Conservation (phyloP, 2,329 filamentous ascomycete genomes). For the Eutypella sp. region DNA sequence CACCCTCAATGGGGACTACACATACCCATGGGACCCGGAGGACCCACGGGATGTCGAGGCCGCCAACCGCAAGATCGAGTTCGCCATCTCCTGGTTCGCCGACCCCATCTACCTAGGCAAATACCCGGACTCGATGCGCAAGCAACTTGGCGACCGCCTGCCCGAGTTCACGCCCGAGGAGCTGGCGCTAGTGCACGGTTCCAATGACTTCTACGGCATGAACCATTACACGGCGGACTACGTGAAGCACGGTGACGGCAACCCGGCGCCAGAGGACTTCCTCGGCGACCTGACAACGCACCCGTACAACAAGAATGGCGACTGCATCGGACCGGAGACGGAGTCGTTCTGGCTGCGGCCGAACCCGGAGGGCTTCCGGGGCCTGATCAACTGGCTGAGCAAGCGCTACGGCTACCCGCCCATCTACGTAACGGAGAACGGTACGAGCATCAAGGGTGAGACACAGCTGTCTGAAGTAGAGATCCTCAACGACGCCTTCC, state of each 20-base stretch:
- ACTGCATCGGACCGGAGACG: constrained; percentile 74
- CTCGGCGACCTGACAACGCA: constrained; percentile 71
- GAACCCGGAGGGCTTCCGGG: constrained; percentile 69
- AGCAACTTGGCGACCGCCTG: constrained; percentile 73
- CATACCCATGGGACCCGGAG: constrained; percentile 75
- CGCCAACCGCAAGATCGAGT: constrained; percentile 76
- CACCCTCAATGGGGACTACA: constrained; percentile 80
- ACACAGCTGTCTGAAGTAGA: constrained; percentile 66
- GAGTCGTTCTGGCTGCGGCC: constrained; percentile 79
- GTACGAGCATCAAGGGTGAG: constrained; percentile 78
- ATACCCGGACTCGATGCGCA: constrained; percentile 78
- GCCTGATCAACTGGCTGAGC: constrained; percentile 71
- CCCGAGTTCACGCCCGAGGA: constrained; percentile 72
- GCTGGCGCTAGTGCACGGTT: constrained; percentile 68
- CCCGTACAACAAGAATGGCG: constrained; percentile 65
- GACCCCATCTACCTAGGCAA: constrained; percentile 82
- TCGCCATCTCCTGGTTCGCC: constrained; percentile 82
- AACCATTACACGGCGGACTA: constrained; percentile 92
- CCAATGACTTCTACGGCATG: constrained; percentile 92
- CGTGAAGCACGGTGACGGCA: constrained; percentile 64
- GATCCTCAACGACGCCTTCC: constrained; percentile 77
- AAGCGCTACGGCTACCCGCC: constrained; percentile 70
- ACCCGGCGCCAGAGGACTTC: constrained; percentile 61
- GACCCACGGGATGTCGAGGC: constrained; percentile 73
- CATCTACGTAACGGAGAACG: constrained; percentile 88